Percentiles rank a stretch among this genome's conserved stretches.
Evolutionary conservation across 805 yeast genomes (phyloP).

Genomic region (Saturnispora zaruensis): DNA sequence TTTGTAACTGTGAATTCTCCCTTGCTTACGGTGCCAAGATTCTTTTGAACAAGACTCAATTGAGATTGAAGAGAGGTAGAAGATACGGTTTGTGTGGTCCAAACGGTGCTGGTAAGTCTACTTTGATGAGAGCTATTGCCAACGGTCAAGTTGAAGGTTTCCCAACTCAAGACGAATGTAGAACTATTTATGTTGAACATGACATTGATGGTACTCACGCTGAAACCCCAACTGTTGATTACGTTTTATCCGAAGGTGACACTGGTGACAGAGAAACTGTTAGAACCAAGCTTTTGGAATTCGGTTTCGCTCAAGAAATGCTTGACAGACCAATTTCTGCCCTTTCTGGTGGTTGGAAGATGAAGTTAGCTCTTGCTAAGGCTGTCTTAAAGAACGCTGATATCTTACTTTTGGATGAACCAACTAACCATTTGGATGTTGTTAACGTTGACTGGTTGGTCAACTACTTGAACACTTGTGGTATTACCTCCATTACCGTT

Average conservation of each 20-base stretch:
- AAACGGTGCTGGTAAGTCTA: slow-evolving; percentile 98
- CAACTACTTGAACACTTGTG: slow-evolving; percentile 98
- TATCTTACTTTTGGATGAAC: slow-evolving; percentile 96
- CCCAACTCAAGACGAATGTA: slow-evolving; percentile 99
- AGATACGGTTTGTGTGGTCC: slow-evolving; percentile 99
- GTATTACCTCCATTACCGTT: slow-evolving; percentile 95
- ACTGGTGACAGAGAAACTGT: slow-evolving; percentile 71
- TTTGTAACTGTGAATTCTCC: slow-evolving; percentile 99
- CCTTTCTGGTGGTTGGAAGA: slow-evolving; percentile 99
- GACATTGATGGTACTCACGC: slow-evolving; percentile 98
- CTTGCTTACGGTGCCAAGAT: slow-evolving; percentile 99
- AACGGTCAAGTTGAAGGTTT: slow-evolving; percentile 99
- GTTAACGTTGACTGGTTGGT: slow-evolving; percentile 99
- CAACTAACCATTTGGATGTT: slow-evolving; percentile 99
- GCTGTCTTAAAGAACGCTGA: slow-evolving; percentile 98
- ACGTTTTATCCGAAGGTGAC: slow-evolving; percentile 53
- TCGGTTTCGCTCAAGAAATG: slow-evolving; percentile 93
- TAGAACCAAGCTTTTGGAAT: slow-evolving; percentile 70
- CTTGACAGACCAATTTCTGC: slow-evolving; percentile 88
- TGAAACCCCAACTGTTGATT: slow-evolving; percentile 88
- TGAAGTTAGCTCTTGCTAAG: slow-evolving; percentile 98
- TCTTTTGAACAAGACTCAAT: slow-evolving; percentile 98
- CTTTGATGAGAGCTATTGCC: slow-evolving; percentile 93
- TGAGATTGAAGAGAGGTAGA: slow-evolving; percentile 97
- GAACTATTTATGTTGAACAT: slow-evolving; percentile 99